phyloP scores from a whole-genome alignment of 78 protist species.

The slime mould (Dictyostelium discoideum) region DNA sequence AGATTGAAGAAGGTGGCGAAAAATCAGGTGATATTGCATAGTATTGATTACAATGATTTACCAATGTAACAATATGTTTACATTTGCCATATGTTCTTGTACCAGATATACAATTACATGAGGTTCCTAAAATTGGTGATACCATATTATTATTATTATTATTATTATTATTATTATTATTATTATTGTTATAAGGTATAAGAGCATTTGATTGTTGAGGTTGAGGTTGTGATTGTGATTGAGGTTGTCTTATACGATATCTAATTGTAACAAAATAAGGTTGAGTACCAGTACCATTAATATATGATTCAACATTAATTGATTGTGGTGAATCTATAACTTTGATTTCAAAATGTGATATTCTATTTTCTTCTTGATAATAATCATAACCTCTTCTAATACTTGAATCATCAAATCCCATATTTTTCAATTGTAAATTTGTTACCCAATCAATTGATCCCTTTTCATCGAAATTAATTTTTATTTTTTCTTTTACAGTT shows the following conservation, averaged over 20 bases:
- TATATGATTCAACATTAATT: neutral
- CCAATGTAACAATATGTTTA: conserved; percentile 41
- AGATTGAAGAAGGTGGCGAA: neutral
- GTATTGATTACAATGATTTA: conserved; percentile 8
- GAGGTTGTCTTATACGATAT: neutral
- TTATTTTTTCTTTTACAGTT: neutral
- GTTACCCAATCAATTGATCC: neutral
- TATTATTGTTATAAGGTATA: neutral
- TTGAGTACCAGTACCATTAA: conserved; percentile 23
- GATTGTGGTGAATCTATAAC: conserved; percentile 19
- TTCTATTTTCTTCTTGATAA: conserved; percentile 14
- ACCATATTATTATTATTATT: neutral
- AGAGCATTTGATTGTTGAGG: neutral
- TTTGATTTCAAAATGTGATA: neutral
- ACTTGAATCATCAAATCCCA: conserved; percentile 19
- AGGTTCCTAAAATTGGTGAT: conserved; percentile 41
- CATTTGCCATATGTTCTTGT: conserved; percentile 55
- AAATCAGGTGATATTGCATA: neutral
- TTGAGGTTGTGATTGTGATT: neutral
- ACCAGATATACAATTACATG: conserved; percentile 41
- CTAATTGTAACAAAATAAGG: conserved; percentile 25
- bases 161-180: neutral
- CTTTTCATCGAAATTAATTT: neutral
- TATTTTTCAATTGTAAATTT: conserved; percentile 10
- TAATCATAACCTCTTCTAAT: conserved; percentile 34